A percentile compares a stretch with the other conserved stretches of the same genome.
phyloP scores from a whole-genome alignment of 805 yeast species.

The Lipomyces lipofer region DNA sequence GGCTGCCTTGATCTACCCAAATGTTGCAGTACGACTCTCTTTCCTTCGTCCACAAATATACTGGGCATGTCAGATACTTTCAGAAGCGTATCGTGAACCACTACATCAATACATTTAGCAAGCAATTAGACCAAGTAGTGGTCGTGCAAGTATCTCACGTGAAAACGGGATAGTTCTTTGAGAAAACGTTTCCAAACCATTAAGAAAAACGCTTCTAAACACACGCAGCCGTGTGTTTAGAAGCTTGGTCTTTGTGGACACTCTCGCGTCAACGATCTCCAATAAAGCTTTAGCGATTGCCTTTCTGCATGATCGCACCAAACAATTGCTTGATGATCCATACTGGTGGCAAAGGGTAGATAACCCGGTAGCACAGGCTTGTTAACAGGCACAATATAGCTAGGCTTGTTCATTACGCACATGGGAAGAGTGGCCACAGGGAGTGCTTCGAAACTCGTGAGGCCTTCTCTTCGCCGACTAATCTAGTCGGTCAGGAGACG shows the following conservation, averaged over 20 bases:
- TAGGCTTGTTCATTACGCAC: too few species aligned
- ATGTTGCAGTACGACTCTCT: conserved; percentile 19
- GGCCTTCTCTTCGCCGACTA: too few species aligned
- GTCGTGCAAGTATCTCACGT: conserved; percentile 12
- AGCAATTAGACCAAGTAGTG: not conserved
- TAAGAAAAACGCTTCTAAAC: conserved; percentile 48
- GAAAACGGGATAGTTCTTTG: conserved; percentile 14
- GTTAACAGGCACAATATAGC: too few species aligned
- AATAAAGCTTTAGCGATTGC: too few species aligned
- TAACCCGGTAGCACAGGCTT: too few species aligned
- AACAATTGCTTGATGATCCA: too few species aligned
- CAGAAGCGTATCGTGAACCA: conserved; percentile 33
- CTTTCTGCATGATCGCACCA: too few species aligned
- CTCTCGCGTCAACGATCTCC: conserved; percentile 51
- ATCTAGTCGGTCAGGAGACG: too few species aligned
- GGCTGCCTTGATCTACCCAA: conserved; percentile 24
- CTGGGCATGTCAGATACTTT: conserved; percentile 19
- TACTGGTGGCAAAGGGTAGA: too few species aligned
- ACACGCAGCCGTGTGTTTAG: conserved; percentile 58
- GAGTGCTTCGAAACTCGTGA: too few species aligned
- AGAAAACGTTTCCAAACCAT: conserved; percentile 33
- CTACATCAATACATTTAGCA: not conserved
- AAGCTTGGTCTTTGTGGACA: conserved; percentile 50
- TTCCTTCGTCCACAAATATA: conserved; percentile 15
- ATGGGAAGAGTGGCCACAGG: too few species aligned